phyloP scores from a whole-genome alignment of 345 rosid species.

The Populus alba region DNA sequence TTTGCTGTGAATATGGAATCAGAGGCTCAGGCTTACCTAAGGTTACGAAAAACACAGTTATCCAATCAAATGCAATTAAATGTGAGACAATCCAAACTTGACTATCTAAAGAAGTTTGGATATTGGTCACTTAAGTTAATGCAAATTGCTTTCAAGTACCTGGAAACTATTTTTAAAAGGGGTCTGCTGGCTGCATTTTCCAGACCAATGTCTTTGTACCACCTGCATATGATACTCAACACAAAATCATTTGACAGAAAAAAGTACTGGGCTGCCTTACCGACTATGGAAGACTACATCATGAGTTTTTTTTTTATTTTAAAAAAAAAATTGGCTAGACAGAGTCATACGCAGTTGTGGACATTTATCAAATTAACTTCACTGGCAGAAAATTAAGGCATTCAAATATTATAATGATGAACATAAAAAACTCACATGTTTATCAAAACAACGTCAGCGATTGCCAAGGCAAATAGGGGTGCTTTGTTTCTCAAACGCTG shows the following conservation, averaged over 20 bases:
- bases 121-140: too few species aligned
- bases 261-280: not conserved
- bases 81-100: too few species aligned
- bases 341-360: too few species aligned
- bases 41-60: too few species aligned
- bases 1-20: not conserved
- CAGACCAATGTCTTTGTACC: conserved; percentile 60
- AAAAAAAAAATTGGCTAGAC: too few species aligned
- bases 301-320: too few species aligned
- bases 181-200: conserved; percentile 41
- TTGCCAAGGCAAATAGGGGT: conserved; percentile 54
- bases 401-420: too few species aligned
- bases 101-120: too few species aligned
- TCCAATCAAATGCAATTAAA: too few species aligned
- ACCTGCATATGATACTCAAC: conserved; percentile 42
- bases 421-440: conserved; percentile 51
- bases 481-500: conserved; percentile 34
- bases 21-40: too few species aligned
- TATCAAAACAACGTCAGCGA: conserved; percentile 72
- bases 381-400: too few species aligned
- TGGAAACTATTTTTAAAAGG: conserved; percentile 34
- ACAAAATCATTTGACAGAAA: not conserved
- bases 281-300: not conserved
- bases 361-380: too few species aligned
- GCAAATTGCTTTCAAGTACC: conserved; percentile 8